Evolutionary conservation across 2,329 filamentous ascomycete species (phyloP).

Genomic region (Apiospora sp.): DNA sequence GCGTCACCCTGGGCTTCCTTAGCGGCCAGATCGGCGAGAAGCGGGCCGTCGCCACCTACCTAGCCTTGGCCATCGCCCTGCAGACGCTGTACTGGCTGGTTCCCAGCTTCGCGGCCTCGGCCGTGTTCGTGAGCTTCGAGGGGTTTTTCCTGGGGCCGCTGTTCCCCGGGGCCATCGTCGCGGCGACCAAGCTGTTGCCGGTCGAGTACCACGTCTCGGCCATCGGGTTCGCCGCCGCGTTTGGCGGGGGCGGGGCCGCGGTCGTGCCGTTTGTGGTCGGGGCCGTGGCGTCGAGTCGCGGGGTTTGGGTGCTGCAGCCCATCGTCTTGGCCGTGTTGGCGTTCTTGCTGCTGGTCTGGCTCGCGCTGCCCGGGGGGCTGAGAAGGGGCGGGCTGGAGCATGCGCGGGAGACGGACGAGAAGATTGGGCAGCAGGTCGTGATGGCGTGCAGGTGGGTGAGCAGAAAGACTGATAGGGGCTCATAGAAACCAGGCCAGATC

Average conservation of each 20-base stretch:
- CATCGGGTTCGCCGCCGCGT: conserved; percentile 80
- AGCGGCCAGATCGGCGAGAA: conserved; percentile 77
- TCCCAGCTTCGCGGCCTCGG: conserved; percentile 77
- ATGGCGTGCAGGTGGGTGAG: conserved; percentile 24
- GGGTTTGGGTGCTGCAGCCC: conserved; percentile 64
- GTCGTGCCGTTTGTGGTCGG: conserved; percentile 71
- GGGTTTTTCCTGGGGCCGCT: conserved; percentile 84
- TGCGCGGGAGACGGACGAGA: conserved; percentile 47
- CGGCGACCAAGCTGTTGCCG: conserved; percentile 73
- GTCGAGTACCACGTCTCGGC: conserved; percentile 75
- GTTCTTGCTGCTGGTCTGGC: conserved; percentile 54
- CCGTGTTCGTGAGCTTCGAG: conserved; percentile 73
- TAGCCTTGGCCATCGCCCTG: conserved; percentile 68
- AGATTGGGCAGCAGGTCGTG: conserved; percentile 41
- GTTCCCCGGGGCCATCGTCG: conserved; percentile 77
- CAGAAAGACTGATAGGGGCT: background rate
- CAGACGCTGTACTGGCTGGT: conserved; percentile 84
- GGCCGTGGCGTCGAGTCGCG: conserved; percentile 66
- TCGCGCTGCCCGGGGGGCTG: conserved; percentile 51
- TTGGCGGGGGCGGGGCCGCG: conserved; percentile 77
- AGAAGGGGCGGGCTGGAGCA: conserved; percentile 50
- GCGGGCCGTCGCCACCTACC: conserved; percentile 67
- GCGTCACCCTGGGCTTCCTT: conserved; percentile 75
- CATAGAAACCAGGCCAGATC: background rate
- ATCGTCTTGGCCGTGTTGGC: conserved; percentile 59